Evolutionary conservation across 2,329 filamentous ascomycete species (phyloP), one percentile per base, ranked within the genome.

Genomic region (Cephalotrichum gorgonifer): DNA sequence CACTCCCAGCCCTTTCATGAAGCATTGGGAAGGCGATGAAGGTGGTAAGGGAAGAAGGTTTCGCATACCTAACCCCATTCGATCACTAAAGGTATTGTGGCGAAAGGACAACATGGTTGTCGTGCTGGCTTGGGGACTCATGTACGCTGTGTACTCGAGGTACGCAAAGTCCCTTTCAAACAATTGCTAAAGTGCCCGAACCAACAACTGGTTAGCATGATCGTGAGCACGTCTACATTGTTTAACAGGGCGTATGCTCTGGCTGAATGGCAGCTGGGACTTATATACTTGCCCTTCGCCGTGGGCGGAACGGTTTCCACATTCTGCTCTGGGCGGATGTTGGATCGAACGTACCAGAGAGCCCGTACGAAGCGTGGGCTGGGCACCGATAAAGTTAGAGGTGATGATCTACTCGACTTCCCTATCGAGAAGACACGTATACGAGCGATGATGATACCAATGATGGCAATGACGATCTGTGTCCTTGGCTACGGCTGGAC

Each of bases 281-380:
- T 61, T 9, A 53, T 56, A 11, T 59, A 60, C 44, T 50, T 60
- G 3, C 57, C 57, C 7, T 60, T 56, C 41, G 54, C 54, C 25
- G 20, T 58, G 12, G 55, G 56, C 27, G 51, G 51, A 6, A 55
- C 53, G 6, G 43, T 53, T 17, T 55, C 56, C 15, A 55, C 56
- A n/a, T 56, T 54, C 50, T 54, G 56, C 38, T 53, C 53, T 30
- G 55, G 55, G 17, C 48, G 33, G 28, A 44, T 54, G 44, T 39
- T 57, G n/a, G 49, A 57, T 35, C 53, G 48, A 9, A 51, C 53
- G 11, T 58, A 58, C 47, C 50, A 49, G 3, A 48, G 49, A 2
- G 45, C 51, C 25, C 50, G 53, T 43, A 50, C 51, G 1, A 52
- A 50, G 28, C 47, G 33, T 2, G 54, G 54, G 22, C 50, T 54